phyloP scores from a whole-genome alignment of 257 asterid species.

The Solanum ossicruentum region DNA sequence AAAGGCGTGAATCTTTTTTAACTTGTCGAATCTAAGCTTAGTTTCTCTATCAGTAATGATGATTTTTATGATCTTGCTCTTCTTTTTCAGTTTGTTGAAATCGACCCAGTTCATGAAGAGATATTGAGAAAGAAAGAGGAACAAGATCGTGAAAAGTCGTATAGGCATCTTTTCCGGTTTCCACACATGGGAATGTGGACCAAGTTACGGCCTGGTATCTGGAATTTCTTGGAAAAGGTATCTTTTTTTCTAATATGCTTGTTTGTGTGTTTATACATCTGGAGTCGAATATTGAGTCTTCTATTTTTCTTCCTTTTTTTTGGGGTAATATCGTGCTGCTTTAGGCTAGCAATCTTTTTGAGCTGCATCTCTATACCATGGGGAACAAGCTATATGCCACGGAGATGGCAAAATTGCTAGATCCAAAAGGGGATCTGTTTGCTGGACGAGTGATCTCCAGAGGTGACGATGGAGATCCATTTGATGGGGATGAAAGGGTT shows the following conservation, averaged over 20 bases:
- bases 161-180: constrained; percentile 76
- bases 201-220: constrained; percentile 92
- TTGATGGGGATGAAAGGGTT: constrained; percentile 75
- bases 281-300: not conserved
- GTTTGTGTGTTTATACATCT: not conserved
- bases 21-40: not conserved
- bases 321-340: constrained; percentile 2
- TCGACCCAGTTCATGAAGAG: constrained; percentile 74
- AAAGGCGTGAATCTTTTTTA: constrained; percentile 39
- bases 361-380: constrained; percentile 94
- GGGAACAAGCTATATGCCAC: constrained; percentile 97
- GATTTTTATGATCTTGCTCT: not conserved
- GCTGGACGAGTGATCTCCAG: constrained; percentile 91
- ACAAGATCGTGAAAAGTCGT: constrained; percentile 78
- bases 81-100: constrained; percentile 71
- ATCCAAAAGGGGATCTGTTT: constrained; percentile 90
- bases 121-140: constrained; percentile 89
- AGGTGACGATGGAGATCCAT: constrained; percentile 81
- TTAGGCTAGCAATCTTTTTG: constrained; percentile 83
- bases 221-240: constrained; percentile 98
- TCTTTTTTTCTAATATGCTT: not conserved
- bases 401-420: constrained; percentile 98
- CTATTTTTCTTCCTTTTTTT: not conserved
- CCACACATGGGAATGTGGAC: constrained; percentile 99
- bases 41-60: not conserved